Evolutionary conservation across 306 rosid genomes (phyloP), one percentile per base, ranked within the genome.

Genomic region (Acacia melanoxylon): DNA sequence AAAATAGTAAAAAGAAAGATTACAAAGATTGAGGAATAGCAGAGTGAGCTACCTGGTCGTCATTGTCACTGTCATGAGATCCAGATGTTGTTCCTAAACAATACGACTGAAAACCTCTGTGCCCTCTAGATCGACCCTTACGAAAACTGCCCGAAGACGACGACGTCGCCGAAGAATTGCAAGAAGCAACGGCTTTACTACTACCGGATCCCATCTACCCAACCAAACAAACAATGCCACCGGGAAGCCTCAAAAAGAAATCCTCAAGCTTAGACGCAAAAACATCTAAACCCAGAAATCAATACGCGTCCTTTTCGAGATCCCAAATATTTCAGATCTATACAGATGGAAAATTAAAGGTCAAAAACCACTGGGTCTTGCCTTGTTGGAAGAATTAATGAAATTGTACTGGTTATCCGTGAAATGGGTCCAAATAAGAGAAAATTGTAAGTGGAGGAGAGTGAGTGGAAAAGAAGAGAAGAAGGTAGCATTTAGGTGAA

Each of bases 61-160:
- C 97, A 87, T 91, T 84, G 76, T 89, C 93, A 83, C 87, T 59
- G 33, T 91, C 87, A 84, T 86, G 92, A 84, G 98, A 93, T 90
- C 97, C 89, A 86, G 99, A 93, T 19, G 90, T 37, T 35, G 87
- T 83, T 84, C 95, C 90, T 3, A 95, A 85, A 85, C 99, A 95
- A 83, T 92, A 87, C 22, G 94, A 93, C 40, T 81, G 91, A 78
- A 92, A 90, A 46, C 93, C 87, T 78, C 90, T 75, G 51, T 37
- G 89, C 45, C 89, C 80, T 68, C 80, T 91, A 62, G 91, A 88
- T 89, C 94, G 90, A 76, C 82, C 78, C 82, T 91, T 85, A 24
- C 81, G 69, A 68, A 59, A 70, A 76, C 87, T 84, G 2, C 90
- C 88, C 10, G 90, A 83, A 68, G 91, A 86, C 1, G 93, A 75